phyloP scores from a whole-genome alignment of 805 yeast genomes.

The Candida cerambycidarum region DNA sequence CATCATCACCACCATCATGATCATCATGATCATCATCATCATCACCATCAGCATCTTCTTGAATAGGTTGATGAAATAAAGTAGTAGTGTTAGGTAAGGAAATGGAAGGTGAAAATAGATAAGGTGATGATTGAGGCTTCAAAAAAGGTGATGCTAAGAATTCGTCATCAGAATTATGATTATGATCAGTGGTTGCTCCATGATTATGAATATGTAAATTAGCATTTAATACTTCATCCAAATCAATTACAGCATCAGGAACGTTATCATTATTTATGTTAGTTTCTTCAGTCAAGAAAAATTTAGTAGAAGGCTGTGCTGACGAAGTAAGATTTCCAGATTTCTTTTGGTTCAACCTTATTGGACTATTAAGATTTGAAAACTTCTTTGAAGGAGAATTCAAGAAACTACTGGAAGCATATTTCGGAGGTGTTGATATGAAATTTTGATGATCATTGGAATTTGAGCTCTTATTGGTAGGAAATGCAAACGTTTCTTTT shows the following conservation, averaged over 20 bases:
- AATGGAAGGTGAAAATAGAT: conserved; percentile 17
- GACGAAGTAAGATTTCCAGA: conserved; percentile 10
- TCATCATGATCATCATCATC: conserved; percentile 20
- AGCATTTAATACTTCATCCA: conserved; percentile 38
- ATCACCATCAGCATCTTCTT: conserved; percentile 21
- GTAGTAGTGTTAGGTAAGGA: conserved; percentile 17
- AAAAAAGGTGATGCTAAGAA: conserved; percentile 31
- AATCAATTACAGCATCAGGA: conserved; percentile 42
- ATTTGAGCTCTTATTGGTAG: conserved; percentile 12
- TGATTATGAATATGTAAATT: conserved; percentile 26
- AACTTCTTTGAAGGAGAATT: conserved; percentile 17
- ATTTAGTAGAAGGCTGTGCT: conserved; percentile 17
- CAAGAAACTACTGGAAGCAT: conserved; percentile 1
- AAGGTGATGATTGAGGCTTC: conserved; percentile 16
- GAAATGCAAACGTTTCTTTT: conserved; percentile 30
- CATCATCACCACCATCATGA: conserved; percentile 13
- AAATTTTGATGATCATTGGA: conserved; percentile 2
- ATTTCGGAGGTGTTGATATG: conserved; percentile 16
- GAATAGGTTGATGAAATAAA: conserved; percentile 30
- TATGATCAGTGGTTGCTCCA: not conserved
- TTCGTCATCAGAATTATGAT: conserved; percentile 26
- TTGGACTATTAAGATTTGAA: conserved; percentile 34
- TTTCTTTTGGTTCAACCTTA: conserved; percentile 24
- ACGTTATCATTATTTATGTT: conserved; percentile 26
- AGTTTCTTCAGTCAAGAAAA: conserved; percentile 32